Conservation (phyloP, 306 rosid genomes). For the Vigna hirtella region DNA sequence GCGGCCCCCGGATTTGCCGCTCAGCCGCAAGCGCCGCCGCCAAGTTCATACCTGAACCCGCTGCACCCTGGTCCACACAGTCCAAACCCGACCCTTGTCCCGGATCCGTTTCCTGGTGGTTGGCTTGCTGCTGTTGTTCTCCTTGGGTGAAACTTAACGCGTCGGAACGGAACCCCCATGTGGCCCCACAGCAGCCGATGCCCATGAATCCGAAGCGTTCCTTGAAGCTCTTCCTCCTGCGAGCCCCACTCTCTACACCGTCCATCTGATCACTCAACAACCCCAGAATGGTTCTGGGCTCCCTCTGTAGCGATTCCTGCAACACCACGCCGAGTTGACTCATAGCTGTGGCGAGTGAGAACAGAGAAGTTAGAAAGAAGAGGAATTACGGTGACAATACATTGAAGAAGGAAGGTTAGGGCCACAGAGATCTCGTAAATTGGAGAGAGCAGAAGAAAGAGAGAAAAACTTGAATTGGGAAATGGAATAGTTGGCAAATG, state of each 20-base stretch:
- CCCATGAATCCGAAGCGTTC: slow-evolving; percentile 77
- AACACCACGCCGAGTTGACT: slow-evolving; percentile 74
- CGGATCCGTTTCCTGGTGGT: slow-evolving; percentile 1
- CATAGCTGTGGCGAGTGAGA: slow-evolving; percentile 51
- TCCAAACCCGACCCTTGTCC: slow-evolving; percentile 50
- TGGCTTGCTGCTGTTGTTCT: background rate
- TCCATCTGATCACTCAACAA: slow-evolving; percentile 76
- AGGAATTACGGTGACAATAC: slow-evolving; percentile 31
- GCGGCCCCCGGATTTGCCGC: slow-evolving; percentile 61
- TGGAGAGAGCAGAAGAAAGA: background rate
- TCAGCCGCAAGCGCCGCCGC: slow-evolving; percentile 96
- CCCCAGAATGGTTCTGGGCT: slow-evolving; percentile 71
- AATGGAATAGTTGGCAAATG: slow-evolving; percentile 1
- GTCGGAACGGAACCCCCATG: slow-evolving; percentile 66
- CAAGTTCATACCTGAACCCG: slow-evolving; percentile 78
- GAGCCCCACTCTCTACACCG: slow-evolving; percentile 43
- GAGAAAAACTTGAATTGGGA: background rate
- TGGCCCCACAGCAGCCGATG: slow-evolving; percentile 86
- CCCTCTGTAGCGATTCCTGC: slow-evolving; percentile 78
- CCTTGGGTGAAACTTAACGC: slow-evolving; percentile 6
- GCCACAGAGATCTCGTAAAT: slow-evolving; percentile 67
- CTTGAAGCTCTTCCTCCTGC: slow-evolving; percentile 66
- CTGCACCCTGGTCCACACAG: slow-evolving; percentile 47
- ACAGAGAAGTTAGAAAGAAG: too few relatives aligned
- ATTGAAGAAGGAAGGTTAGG: slow-evolving; percentile 2